Percentiles rank a stretch among this genome's conserved stretches.
Evolutionary conservation across 2,329 filamentous ascomycete species (phyloP).

Genomic region (Aspergillus viridinutans): DNA sequence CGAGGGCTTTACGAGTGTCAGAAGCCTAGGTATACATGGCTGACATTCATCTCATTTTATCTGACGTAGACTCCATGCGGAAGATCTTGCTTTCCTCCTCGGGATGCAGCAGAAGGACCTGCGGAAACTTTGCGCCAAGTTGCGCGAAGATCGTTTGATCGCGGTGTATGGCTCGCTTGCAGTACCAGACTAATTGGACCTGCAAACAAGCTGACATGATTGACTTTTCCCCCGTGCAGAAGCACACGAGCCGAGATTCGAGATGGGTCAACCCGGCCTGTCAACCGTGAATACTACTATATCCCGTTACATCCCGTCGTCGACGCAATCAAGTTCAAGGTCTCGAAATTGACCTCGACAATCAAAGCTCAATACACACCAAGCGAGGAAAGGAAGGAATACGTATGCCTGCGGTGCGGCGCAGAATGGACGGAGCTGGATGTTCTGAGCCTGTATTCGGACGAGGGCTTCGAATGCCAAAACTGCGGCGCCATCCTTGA

Average conservation of each 20-base stretch:
- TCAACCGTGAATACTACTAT: conserved; percentile 91
- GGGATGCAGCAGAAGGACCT: conserved; percentile 88
- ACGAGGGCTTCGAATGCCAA: conserved; percentile 74
- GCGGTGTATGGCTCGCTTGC: conserved; percentile 58
- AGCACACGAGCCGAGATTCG: conserved; percentile 72
- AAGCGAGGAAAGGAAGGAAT: conserved; percentile 84
- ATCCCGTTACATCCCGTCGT: conserved; percentile 93
- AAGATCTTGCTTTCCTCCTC: conserved; percentile 82
- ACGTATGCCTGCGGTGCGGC: conserved; percentile 75
- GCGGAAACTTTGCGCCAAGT: conserved; percentile 78
- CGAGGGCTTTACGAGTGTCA: neutral
- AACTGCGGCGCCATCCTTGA: conserved; percentile 58
- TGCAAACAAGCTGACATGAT: conserved; percentile 12
- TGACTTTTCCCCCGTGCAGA: conserved; percentile 35
- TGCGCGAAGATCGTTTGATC: conserved; percentile 82
- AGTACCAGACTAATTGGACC: neutral
- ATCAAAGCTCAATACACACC: conserved; percentile 81
- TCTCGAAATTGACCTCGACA: conserved; percentile 81
- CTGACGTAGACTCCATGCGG: conserved; percentile 65
- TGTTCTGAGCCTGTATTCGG: conserved; percentile 69
- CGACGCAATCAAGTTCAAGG: conserved; percentile 92
- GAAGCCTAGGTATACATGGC: neutral
- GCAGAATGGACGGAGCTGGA: conserved; percentile 87
- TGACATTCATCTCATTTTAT: conserved; percentile 7
- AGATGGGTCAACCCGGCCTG: conserved; percentile 75